Evolutionary conservation across 441 rosid species (phyloP), one percentile per base, ranked within the genome.

Genomic region (Mallotus japonicus): DNA sequence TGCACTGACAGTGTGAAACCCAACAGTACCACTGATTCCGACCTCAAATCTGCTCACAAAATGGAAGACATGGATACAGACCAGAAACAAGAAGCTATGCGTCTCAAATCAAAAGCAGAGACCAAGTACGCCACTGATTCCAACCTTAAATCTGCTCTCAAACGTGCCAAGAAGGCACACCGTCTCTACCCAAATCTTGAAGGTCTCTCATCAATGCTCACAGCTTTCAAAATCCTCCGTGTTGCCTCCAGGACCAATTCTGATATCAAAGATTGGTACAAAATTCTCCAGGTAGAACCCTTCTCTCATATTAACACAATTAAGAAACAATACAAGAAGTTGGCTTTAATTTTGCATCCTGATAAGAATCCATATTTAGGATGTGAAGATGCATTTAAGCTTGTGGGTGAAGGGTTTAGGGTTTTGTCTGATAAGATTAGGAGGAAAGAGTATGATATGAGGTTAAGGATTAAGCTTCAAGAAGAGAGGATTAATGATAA

Each of bases 351-450:
- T 17, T 76, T 94, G 82, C 92, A 89, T 76, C 97, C 98, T 40
- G 96, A 90, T 69, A 90, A 90, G 79, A 90, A 89, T 67, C 82
- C 88, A 0, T 82, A 75, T 47, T 60, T 76, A 22, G 96, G 96
- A 3, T 88, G 95, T 34, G 95, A 90, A 69, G 98, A 94, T 24
- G 97, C 97, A 50, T 92, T 94, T 79, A 92, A 90, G 84, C 84
- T 88, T 65, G 91, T 94, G 53, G 90, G 82, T 32, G 95, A 92
- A 53, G 96, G 89, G 67, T 89, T 92, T 86, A 77, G 85, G 83
- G 82, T 92, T 67, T 81, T 94, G 73, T 82, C 86, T 15, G 96
- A 94, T 78, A 84, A 75, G 73, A 79, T 84, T 67, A 83, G 82
- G 87, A 87, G 91, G 81, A 84, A 74, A 67, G 95, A 88, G 64